phyloP scores from a whole-genome alignment of 306 rosid species.

The Quercus ilex region DNA sequence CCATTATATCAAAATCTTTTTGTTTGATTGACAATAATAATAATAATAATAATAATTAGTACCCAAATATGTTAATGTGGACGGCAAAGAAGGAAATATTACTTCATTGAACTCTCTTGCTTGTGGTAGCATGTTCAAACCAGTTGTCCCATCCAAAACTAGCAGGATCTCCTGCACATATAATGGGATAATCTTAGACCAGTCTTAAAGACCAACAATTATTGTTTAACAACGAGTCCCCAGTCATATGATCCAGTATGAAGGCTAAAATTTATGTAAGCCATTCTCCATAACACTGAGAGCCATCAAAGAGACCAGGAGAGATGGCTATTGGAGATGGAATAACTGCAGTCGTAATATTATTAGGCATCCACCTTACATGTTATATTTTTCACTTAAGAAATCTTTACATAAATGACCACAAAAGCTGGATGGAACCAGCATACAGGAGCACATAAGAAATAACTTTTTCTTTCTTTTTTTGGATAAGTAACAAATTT shows the following conservation, averaged over 20 bases:
- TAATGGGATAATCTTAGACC: background rate
- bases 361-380: background rate
- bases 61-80: constrained; percentile 19
- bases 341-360: background rate
- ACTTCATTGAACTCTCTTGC: constrained; percentile 95
- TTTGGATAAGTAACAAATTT: background rate
- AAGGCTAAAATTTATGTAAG: background rate
- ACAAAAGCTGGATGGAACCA: background rate
- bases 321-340: background rate
- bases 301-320: background rate
- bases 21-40: background rate
- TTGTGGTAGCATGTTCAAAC: constrained; percentile 97
- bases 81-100: constrained; percentile 23
- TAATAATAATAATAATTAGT: background rate
- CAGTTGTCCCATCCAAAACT: constrained; percentile 96
- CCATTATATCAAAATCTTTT: background rate
- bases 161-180: constrained; percentile 83
- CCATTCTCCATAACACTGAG: background rate
- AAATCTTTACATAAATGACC: background rate
- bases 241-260: background rate
- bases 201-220: background rate
- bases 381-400: background rate
- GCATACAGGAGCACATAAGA: background rate
- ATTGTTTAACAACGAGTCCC: background rate
- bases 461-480: background rate